These are phyloP conservation scores for Verticillium nubilum DNA, from an alignment of 2,329 filamentous ascomycete genomes.

Conservation along the genomic window DNA sequence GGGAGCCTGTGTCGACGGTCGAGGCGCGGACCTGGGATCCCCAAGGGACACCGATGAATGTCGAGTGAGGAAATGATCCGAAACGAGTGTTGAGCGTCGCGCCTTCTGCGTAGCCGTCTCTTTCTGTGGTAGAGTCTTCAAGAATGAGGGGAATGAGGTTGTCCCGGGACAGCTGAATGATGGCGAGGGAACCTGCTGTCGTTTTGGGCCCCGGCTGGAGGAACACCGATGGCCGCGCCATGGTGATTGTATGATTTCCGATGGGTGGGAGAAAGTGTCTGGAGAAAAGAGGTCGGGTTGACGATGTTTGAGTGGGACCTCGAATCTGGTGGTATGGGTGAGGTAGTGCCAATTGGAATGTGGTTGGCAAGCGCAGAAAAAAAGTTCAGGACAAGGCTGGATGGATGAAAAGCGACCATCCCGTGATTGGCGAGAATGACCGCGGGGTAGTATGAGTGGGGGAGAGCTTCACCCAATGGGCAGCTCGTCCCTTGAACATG, in stretches of 20 bases:
- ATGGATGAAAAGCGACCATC: background rate
- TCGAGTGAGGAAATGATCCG: slow-evolving; percentile 81
- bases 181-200: slow-evolving; percentile 62
- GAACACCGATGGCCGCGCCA: slow-evolving; percentile 64
- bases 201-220: slow-evolving; percentile 63
- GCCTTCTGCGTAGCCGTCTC: slow-evolving; percentile 70
- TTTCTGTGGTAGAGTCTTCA: slow-evolving; percentile 46
- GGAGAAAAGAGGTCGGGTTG: background rate
- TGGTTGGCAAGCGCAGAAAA: background rate
- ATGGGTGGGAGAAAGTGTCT: too few species aligned
- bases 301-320: background rate
- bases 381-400: slow-evolving; percentile 2
- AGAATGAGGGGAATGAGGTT: slow-evolving; percentile 73
- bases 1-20: slow-evolving; percentile 84
- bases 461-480: background rate
- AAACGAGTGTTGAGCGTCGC: slow-evolving; percentile 88
- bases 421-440: background rate
- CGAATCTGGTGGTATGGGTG: background rate
- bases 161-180: slow-evolving; percentile 86
- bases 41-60: slow-evolving; percentile 75
- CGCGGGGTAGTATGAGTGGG: slow-evolving; percentile 2
- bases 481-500: background rate
- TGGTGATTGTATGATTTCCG: slow-evolving; percentile 12
- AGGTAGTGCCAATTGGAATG: background rate
- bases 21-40: slow-evolving; percentile 89